These are phyloP conservation scores for Kazachstania viticola DNA, from an alignment of 805 yeast species.

Conservation along the genomic window DNA sequence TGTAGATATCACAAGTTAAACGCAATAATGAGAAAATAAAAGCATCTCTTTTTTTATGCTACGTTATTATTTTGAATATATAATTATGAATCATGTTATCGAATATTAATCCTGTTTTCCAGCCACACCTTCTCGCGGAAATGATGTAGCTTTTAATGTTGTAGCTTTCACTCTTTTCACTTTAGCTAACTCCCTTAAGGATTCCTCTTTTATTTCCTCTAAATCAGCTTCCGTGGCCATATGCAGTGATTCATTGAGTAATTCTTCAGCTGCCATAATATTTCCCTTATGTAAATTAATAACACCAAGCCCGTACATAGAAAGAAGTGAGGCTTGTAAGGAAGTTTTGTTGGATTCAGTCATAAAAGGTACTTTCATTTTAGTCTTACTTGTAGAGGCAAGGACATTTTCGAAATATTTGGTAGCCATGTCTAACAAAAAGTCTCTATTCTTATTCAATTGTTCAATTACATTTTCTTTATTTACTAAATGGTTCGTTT, in stretches of 20 bases:
- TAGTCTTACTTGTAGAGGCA: conserved; percentile 2
- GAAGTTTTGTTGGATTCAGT: too few relatives aligned
- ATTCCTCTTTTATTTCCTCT: conserved; percentile 40
- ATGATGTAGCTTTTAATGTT: too few relatives aligned
- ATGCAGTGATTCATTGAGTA: conserved; percentile 51
- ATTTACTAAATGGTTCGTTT: not conserved
- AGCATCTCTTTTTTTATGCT: too few relatives aligned
- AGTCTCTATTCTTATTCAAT: conserved; percentile 12
- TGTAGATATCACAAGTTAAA: too few relatives aligned
- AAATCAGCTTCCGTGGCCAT: conserved; percentile 55
- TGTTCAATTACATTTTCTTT: conserved; percentile 1
- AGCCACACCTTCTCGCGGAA: too few relatives aligned
- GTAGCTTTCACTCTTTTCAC: not conserved
- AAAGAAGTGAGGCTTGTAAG: too few relatives aligned
- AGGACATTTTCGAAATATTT: conserved; percentile 33
- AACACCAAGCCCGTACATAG: conserved; percentile 78
- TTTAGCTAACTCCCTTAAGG: too few relatives aligned
- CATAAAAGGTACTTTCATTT: too few relatives aligned
- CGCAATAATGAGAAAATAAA: too few relatives aligned
- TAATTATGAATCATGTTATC: not conserved
- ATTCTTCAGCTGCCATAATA: conserved; percentile 40
- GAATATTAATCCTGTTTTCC: not conserved
- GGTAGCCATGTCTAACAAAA: conserved; percentile 24
- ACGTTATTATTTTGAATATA: too few relatives aligned
- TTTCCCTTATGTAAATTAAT: conserved; percentile 47